These are phyloP conservation scores for Stipa capillata DNA, from an alignment of 176 grass and related monocot species.

Conservation along the genomic window DNA sequence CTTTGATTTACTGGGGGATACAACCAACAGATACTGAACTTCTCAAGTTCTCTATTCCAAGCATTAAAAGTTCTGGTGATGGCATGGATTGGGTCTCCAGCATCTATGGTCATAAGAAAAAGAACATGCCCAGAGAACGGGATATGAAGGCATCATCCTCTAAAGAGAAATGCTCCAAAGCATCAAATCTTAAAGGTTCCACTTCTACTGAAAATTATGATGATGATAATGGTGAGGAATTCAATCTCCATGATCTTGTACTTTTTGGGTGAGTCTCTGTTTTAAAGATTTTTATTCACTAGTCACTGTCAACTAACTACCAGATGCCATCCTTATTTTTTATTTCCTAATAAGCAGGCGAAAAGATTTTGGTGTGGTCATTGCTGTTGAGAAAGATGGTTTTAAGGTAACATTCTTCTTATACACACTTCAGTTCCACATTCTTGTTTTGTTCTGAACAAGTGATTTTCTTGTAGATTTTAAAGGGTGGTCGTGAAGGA, in stretches of 20 bases:
- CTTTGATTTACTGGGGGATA: constrained; percentile 86
- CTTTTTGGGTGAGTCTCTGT: constrained; percentile 70
- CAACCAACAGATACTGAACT: constrained; percentile 69
- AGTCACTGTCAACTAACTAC: not conserved
- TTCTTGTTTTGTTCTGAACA: constrained; percentile 1
- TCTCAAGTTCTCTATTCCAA: constrained; percentile 67
- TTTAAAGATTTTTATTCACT: not conserved
- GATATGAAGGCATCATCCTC: constrained; percentile 26
- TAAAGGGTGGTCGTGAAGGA: constrained; percentile 77
- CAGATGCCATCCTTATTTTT: constrained; percentile 8
- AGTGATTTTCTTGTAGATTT: constrained; percentile 41
- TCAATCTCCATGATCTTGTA: constrained; percentile 85
- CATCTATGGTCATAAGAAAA: constrained; percentile 63
- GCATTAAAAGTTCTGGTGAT: constrained; percentile 43
- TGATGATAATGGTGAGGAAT: constrained; percentile 33
- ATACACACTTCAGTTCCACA: not conserved
- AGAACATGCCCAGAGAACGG: constrained; percentile 13
- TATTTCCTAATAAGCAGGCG: constrained; percentile 43
- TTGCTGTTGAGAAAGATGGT: constrained; percentile 85
- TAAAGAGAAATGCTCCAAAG: constrained; percentile 34
- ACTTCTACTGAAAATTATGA: constrained; percentile 38
- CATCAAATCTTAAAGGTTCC: constrained; percentile 56
- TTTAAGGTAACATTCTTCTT: constrained; percentile 44
- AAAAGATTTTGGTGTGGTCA: constrained; percentile 84
- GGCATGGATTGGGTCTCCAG: constrained; percentile 76